Evolutionary conservation across 2,329 filamentous ascomycete genomes (phyloP).

Genomic region (Metarhizium robertsii): DNA sequence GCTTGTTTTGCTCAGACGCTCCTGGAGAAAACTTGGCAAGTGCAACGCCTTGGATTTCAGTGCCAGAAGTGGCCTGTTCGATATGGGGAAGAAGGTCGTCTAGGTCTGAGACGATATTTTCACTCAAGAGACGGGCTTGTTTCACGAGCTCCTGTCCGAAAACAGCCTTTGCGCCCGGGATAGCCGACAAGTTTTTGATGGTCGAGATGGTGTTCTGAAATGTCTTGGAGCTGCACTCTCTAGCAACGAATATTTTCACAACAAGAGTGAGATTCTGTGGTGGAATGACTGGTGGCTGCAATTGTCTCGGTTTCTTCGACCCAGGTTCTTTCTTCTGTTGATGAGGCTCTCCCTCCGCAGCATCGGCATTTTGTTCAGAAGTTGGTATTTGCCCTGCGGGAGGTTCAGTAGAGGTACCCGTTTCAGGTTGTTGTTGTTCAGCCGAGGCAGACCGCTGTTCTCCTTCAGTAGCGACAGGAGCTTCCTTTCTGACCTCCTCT

Average conservation of each 20-base stretch:
- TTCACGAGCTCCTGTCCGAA: conserved; percentile 90
- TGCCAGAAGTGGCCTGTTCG: conserved; percentile 74
- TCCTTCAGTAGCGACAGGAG: conserved; percentile 12
- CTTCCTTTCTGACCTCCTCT: conserved; percentile 22
- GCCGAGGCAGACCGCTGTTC: conserved; percentile 24
- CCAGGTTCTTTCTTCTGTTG: conserved; percentile 31
- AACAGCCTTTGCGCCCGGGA: conserved; percentile 78
- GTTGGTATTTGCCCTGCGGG: conserved; percentile 18
- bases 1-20: conserved; percentile 92
- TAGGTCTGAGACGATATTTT: conserved; percentile 76
- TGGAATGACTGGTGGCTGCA: conserved; percentile 78
- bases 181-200: conserved; percentile 95
- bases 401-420: conserved; percentile 8
- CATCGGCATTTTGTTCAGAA: conserved; percentile 14
- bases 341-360: conserved; percentile 19
- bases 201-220: conserved; percentile 96
- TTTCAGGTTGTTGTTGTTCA: conserved; percentile 2
- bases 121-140: conserved; percentile 76
- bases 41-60: conserved; percentile 90
- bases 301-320: conserved; percentile 43
- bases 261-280: conserved; percentile 84
- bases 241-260: conserved; percentile 92
- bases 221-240: conserved; percentile 94
- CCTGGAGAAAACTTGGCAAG: conserved; percentile 92
- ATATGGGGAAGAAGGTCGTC: conserved; percentile 81